Conservation (phyloP, 2,329 filamentous ascomycete species). For the Dactylellina leptospora region DNA sequence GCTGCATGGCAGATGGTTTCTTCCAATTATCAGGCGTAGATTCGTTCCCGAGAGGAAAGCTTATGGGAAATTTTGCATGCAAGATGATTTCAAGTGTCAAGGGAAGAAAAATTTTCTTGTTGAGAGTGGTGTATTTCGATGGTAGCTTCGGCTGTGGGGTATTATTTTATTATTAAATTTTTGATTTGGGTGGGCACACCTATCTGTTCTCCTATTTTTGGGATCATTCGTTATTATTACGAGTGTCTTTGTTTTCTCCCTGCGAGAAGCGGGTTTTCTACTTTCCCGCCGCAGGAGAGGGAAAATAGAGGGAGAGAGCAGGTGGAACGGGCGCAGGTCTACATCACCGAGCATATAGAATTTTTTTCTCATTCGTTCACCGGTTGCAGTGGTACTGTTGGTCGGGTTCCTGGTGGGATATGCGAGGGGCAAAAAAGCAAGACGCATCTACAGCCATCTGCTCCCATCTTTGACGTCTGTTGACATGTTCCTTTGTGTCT, state of each 20-base stretch:
- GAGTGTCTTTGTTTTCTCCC: no score
- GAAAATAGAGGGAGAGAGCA: no score
- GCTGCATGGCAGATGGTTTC: no score
- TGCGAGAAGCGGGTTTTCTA: no score
- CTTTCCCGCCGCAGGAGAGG: not conserved
- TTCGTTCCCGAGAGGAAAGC: not conserved
- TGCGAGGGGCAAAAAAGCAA: constrained; percentile 41
- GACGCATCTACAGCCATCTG: not conserved
- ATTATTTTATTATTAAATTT: not conserved
- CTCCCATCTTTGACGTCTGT: constrained; percentile 27
- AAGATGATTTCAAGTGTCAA: not conserved
- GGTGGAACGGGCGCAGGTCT: constrained; percentile 37
- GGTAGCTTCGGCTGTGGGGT: not conserved
- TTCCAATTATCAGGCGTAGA: not conserved
- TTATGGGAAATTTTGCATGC: not conserved
- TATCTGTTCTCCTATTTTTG: not conserved
- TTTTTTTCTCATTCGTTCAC: constrained; percentile 18
- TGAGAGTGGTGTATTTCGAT: not conserved
- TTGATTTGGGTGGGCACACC: not conserved
- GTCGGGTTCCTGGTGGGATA: constrained; percentile 9
- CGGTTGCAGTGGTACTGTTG: not conserved
- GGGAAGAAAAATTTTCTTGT: not conserved
- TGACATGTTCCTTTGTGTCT: no score
- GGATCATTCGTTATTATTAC: no score
- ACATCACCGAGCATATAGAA: constrained; percentile 45